phyloP scores from a whole-genome alignment of 495 filamentous ascomycete genomes.

The Alectoria sarmentosa region DNA sequence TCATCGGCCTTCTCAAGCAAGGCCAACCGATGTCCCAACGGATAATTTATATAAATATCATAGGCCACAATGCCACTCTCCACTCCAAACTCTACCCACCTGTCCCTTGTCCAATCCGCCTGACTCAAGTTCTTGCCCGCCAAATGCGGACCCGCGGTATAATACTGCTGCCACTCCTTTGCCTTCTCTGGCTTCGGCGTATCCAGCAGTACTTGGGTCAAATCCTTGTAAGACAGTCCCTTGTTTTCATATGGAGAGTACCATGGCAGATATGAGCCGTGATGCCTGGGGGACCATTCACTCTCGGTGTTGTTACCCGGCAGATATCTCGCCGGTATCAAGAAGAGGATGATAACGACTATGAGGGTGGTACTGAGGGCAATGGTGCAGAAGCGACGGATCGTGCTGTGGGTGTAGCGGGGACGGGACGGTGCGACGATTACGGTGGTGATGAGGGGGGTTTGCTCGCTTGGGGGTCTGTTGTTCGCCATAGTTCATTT shows the following conservation, averaged over 20 bases:
- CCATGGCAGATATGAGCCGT: conserved; percentile 35
- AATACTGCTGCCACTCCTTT: conserved; percentile 83
- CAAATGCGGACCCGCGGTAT: conserved; percentile 81
- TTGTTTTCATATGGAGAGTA: conserved; percentile 41
- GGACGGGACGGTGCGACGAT: conserved; percentile 44
- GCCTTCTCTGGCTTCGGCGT: conserved; percentile 64
- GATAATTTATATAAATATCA: conserved; percentile 90
- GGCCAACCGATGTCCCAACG: conserved; percentile 68
- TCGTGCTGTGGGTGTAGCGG: conserved; percentile 59
- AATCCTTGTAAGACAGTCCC: conserved; percentile 55
- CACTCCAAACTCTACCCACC: conserved; percentile 80
- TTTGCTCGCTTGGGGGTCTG: conserved; percentile 43
- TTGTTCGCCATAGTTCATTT: neutral
- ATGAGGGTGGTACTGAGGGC: conserved; percentile 50
- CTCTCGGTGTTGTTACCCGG: conserved; percentile 30
- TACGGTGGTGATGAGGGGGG: conserved; percentile 55
- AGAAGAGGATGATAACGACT: conserved; percentile 52
- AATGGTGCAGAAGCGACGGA: conserved; percentile 68
- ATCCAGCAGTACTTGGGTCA: conserved; percentile 60
- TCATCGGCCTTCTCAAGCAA: conserved; percentile 48
- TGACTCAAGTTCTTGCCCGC: conserved; percentile 83
- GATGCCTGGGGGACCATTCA: conserved; percentile 36
- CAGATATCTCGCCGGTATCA: conserved; percentile 43
- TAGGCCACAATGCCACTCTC: conserved; percentile 68
- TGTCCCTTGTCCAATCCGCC: conserved; percentile 79